Evolutionary conservation across 2,329 filamentous ascomycete genomes (phyloP).

Genomic region (Alternaria viburni): DNA sequence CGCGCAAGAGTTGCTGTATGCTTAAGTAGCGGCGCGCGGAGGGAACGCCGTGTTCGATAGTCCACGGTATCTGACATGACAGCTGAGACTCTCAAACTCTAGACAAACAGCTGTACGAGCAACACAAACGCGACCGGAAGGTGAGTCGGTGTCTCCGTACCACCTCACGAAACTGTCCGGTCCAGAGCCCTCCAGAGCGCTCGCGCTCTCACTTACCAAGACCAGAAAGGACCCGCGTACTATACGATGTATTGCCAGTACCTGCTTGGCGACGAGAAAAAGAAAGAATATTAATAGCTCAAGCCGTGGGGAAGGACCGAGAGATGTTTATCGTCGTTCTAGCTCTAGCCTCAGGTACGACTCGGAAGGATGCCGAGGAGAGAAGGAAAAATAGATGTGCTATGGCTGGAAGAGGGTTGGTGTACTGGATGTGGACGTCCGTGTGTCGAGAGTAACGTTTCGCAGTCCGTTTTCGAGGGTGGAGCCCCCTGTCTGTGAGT

Average conservation of each 20-base stretch:
- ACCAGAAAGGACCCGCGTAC: neutral
- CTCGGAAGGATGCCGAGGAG: neutral
- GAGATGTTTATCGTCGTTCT: neutral
- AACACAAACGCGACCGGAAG: neutral
- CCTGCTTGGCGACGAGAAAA: neutral
- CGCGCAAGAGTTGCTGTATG: neutral
- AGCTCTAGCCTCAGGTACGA: constrained; percentile 1
- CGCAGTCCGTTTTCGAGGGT: constrained; percentile 6
- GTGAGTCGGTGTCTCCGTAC: neutral
- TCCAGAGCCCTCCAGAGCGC: neutral
- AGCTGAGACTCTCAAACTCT: neutral
- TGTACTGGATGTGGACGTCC: neutral
- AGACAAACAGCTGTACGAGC: neutral
- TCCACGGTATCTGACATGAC: neutral
- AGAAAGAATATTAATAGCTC: constrained; percentile 1
- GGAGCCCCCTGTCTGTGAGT: constrained; percentile 4
- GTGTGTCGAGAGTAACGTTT: constrained; percentile 15
- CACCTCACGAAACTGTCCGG: neutral
- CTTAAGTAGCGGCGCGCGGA: neutral
- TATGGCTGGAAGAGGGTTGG: constrained; percentile 6
- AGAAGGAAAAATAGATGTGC: neutral
- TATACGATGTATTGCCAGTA: neutral
- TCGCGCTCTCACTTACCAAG: neutral
- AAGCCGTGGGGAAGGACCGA: neutral
- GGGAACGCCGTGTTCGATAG: neutral